Conservation (phyloP, 805 yeast genomes). For the Saturnispora bothae region DNA sequence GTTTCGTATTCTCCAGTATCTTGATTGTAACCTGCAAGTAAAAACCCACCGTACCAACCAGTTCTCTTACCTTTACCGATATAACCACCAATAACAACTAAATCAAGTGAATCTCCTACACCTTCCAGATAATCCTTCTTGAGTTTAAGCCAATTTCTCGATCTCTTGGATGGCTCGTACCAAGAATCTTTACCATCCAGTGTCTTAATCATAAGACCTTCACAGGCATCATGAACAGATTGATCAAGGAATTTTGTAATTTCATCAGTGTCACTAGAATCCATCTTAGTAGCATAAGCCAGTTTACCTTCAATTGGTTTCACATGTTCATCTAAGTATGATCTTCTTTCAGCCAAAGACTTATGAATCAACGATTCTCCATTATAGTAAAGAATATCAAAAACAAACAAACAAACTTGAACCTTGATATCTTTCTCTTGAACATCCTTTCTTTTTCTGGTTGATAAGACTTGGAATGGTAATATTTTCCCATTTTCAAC, state of each 20-base stretch:
- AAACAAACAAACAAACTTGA: conserved; percentile 84
- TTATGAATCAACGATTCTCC: conserved; percentile 59
- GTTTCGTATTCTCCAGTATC: conserved; percentile 92
- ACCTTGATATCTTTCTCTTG: conserved; percentile 80
- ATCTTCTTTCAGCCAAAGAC: conserved; percentile 63
- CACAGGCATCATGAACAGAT: conserved; percentile 82
- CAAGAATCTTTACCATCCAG: conserved; percentile 69
- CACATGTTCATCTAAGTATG: conserved; percentile 45
- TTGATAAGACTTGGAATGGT: conserved; percentile 88
- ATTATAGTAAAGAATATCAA: conserved; percentile 72
- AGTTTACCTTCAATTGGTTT: conserved; percentile 64
- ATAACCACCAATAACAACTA: conserved; percentile 91
- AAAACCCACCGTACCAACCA: conserved; percentile 88
- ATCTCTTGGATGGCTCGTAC: conserved; percentile 91
- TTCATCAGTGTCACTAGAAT: conserved; percentile 61
- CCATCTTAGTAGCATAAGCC: conserved; percentile 64
- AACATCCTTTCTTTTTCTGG: conserved; percentile 91
- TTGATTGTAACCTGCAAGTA: conserved; percentile 80
- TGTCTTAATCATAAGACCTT: conserved; percentile 92
- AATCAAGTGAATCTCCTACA: conserved; percentile 88
- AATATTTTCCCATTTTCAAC: conserved; percentile 62
- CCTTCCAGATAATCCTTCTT: conserved; percentile 94
- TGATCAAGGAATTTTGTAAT: conserved; percentile 79
- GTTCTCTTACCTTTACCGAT: conserved; percentile 92
- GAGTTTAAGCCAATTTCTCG: conserved; percentile 89